These are phyloP conservation scores for Pseudocercospora fijiensis DNA, from an alignment of 2,329 filamentous ascomycete genomes.

Conservation along the genomic window DNA sequence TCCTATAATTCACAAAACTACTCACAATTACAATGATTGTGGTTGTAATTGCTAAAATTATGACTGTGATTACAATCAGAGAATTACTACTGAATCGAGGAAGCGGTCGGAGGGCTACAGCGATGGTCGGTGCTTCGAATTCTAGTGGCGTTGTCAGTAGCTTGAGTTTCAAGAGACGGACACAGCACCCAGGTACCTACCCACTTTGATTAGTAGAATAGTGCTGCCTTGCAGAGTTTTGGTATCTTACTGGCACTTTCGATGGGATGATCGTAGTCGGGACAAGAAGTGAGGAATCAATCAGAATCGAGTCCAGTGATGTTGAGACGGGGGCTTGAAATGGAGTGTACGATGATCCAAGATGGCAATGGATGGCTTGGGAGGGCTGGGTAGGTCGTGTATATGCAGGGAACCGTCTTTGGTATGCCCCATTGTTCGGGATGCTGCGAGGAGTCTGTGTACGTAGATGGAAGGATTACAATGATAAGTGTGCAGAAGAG, in stretches of 20 bases:
- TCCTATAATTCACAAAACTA: too few relatives aligned
- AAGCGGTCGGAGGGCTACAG: too few relatives aligned
- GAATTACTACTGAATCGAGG: too few relatives aligned
- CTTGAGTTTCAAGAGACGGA: constrained; percentile 2
- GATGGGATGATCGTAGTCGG: background rate
- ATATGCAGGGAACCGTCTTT: background rate
- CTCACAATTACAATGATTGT: too few relatives aligned
- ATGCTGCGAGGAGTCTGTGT: too few relatives aligned
- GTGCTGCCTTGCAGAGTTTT: background rate
- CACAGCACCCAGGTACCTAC: background rate
- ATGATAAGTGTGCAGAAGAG: too few relatives aligned
- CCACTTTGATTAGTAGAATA: constrained; percentile 1
- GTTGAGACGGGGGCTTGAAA: background rate
- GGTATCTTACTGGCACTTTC: background rate
- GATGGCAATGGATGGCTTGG: background rate
- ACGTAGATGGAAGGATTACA: too few relatives aligned
- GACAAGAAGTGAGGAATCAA: background rate
- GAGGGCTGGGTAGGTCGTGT: background rate
- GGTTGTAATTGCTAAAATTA: too few relatives aligned
- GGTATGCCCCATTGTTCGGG: too few relatives aligned
- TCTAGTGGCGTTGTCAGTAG: background rate
- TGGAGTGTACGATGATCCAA: background rate
- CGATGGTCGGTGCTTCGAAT: background rate
- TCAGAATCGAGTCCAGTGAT: background rate
- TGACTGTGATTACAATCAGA: too few relatives aligned